Conservation (phyloP, 768 basidiomycete genomes). For the Pulveroboletus ravenelii region DNA sequence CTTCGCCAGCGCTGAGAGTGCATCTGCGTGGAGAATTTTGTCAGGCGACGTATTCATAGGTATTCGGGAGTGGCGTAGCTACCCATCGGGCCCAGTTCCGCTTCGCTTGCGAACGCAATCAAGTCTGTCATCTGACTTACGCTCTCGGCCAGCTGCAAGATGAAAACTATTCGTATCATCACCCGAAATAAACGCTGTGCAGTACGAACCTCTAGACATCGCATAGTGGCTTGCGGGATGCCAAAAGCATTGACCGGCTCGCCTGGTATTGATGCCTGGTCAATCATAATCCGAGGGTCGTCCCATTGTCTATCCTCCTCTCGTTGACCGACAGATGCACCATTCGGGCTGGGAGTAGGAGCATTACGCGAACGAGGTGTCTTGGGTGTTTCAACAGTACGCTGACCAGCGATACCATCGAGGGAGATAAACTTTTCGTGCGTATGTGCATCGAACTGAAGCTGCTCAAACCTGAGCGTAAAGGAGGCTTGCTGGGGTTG, state of each 20-base stretch:
- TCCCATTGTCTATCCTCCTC: conserved; percentile 64
- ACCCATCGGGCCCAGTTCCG: conserved; percentile 62
- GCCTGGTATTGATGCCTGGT: conserved; percentile 62
- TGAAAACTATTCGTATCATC: conserved; percentile 4
- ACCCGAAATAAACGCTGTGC: not conserved
- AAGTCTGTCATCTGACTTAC: conserved; percentile 77
- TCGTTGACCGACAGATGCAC: conserved; percentile 21
- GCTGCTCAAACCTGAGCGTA: conserved; percentile 62
- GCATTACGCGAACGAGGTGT: conserved; percentile 32
- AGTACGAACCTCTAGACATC: conserved; percentile 68
- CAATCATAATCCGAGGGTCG: conserved; percentile 58
- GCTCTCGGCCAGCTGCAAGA: conserved; percentile 67
- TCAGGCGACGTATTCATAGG: conserved; percentile 21
- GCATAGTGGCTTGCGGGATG: conserved; percentile 85
- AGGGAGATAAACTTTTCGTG: conserved; percentile 75
- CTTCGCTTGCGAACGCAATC: conserved; percentile 57
- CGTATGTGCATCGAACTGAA: conserved; percentile 66
- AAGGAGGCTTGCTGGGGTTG: conserved; percentile 21
- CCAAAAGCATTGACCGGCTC: conserved; percentile 88
- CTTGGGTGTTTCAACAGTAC: conserved; percentile 41
- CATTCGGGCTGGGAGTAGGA: conserved; percentile 33
- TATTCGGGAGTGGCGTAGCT: conserved; percentile 32
- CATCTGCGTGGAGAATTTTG: conserved; percentile 34
- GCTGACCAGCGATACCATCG: conserved; percentile 52
- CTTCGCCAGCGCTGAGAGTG: conserved; percentile 38